Evolutionary conservation across 176 grass and related monocot species (phyloP), one percentile per base, ranked within the genome.

Genomic region (Alopecurus myosuroides): DNA sequence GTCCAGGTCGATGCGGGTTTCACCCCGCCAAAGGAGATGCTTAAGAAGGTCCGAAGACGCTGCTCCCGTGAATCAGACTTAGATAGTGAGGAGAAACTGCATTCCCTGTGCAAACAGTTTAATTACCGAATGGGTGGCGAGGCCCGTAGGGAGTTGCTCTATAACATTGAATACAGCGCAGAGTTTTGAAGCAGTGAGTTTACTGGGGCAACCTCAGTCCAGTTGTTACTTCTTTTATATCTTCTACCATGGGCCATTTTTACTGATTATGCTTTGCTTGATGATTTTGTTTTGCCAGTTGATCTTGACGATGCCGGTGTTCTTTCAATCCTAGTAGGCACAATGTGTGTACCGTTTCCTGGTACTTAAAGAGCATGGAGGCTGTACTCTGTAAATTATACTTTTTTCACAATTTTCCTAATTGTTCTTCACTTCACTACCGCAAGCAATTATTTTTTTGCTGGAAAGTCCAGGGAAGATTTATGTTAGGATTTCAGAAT

Each of bases 41-140:
- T 96, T 51, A 99, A 80, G 90, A 99, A 92, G 88, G 70, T 92
- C 37, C 79, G 84, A 83, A 96, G 94, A 89, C 85, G 97, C 26
- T 99, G 90, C 84, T 96, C 94, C 34, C 97, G 91, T 70, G 93
- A 96, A 86, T 94, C 87, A 71, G 92, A 99, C 68, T 85, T 89
- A 73, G 88, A 92, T 37, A 89, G 88, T 56, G 86, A 94, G 0
- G 91, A 86, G 80, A 93, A 82, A 81, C 82, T 97, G 64, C 94
- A 94, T 88, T 87, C 88, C 45, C 53, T 94, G 20, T 72, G 86
- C 67, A 85, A 90, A 83, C 81, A 85, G 82, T 91, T 94, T 11
- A 94, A 89, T 51, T 89, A 82, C 50, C 85, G 92, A 82, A 86
- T 99, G 91, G 94, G 90, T 36, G 85, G 88, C 62, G 97, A 99